These are phyloP conservation scores for Candida awuae DNA, from an alignment of 805 yeast genomes.

Conservation along the genomic window DNA sequence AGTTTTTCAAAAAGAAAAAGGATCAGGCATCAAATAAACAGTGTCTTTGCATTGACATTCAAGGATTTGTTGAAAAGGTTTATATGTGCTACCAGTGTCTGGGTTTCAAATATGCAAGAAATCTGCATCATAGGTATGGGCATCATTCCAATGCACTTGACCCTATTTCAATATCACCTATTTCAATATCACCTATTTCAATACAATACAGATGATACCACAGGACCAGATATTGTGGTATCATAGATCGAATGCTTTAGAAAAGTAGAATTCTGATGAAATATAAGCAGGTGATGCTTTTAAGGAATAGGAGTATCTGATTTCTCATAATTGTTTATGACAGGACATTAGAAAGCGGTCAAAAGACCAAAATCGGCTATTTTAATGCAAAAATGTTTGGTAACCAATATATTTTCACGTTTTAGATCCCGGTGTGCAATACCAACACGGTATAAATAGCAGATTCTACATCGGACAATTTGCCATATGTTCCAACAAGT, in stretches of 20 bases:
- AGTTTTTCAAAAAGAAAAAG: conserved; percentile 79
- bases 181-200: no score
- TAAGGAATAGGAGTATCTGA: conserved; percentile 18
- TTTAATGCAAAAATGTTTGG: conserved; percentile 64
- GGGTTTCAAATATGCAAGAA: conserved; percentile 61
- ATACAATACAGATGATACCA: conserved; percentile 87
- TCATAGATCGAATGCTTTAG: conserved; percentile 67
- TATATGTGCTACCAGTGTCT: no score
- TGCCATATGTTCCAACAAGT: conserved; percentile 66
- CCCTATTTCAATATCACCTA: no score
- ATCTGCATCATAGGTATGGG: conserved; percentile 75
- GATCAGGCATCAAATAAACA: conserved; percentile 87
- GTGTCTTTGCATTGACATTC: conserved; percentile 92
- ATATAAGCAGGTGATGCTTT: conserved; percentile 87
- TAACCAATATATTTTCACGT: conserved; percentile 74
- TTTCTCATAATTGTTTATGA: background rate
- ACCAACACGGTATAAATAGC: conserved; percentile 85
- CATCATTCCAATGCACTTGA: conserved; percentile 92
- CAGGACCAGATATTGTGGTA: conserved; percentile 87
- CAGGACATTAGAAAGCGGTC: conserved; percentile 70
- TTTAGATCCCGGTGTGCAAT: conserved; percentile 85
- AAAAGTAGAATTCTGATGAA: conserved; percentile 78
- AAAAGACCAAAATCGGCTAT: conserved; percentile 83
- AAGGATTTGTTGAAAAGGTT: no score
- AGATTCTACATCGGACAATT: conserved; percentile 85